Base-by-base conservation (phyloP, 345 rosid genomes). In the Bruguiera sexangula region DNA sequence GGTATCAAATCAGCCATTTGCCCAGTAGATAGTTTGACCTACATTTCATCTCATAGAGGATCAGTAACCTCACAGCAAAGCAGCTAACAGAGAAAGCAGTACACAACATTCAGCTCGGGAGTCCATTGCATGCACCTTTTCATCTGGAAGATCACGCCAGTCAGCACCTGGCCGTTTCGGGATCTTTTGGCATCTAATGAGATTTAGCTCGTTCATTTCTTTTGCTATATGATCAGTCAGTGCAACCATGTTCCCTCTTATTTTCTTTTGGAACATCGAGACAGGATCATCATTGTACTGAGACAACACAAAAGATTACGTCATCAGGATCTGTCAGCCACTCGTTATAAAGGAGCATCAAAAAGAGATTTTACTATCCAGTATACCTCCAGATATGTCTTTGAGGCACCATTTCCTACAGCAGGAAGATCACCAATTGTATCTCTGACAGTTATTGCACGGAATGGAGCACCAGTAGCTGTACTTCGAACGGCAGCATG, bases 151-250 rank as follows among this genome's bases (percentile, higher is more conserved):
- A 59, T 85, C 84, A 62, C 86, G 97, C 97, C 98, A 94, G 79
- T 94, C 97, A 57, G 96, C 82, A 78, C 96, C 98, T 21, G 98
- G 96, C 8, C 82, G 85, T 79, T 84, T 93, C 57, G 95, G 97
- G 65, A 93, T 88, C 46, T 32, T 82, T 76, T 85, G 79, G 58
- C 97, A 94, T 31, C 97, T 76, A 46, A 82, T 91, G 60, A 85
- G 73, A 74, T 94, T 89, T 63, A 89, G 75, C 74, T 91, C 96
- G 31, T 84, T 91, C 98, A 94, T 87, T 67, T 80, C 83, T 69
- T 91, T 88, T 31, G 96, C 88, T 21, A 89, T 87, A 65, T 94
- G 98, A 72, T 91, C 96, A 8, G 81, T 88, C 63, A 91, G 79
- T 64, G 59, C 82, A 27, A 37, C 60, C 76, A 63, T 79, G 60